Conservation (phyloP, 2,329 filamentous ascomycete genomes). For the Alternaria triticina region DNA sequence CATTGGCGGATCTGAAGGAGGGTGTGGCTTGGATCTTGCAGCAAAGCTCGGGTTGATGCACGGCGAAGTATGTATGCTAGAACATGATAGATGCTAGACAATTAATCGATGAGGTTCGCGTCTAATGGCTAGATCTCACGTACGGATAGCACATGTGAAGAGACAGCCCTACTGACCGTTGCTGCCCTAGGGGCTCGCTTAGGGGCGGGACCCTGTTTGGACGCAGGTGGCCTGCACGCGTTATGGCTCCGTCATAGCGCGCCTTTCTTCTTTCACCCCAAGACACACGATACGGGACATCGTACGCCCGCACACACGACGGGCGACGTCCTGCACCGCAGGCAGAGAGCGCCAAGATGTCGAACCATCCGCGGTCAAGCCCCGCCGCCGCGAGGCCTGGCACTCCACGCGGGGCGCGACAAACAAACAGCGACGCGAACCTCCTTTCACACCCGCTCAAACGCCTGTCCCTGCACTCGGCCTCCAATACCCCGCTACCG, state of each 20-base stretch:
- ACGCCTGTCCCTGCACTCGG: slow-evolving; percentile 47
- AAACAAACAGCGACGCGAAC: slow-evolving; percentile 47
- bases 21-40: slow-evolving; percentile 48
- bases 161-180: slow-evolving; percentile 17
- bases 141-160: not conserved
- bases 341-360: slow-evolving; percentile 34
- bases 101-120: not conserved
- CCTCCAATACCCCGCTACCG: slow-evolving; percentile 38
- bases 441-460: slow-evolving; percentile 43
- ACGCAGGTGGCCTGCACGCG: slow-evolving; percentile 8
- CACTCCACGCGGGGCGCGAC: slow-evolving; percentile 22
- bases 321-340: slow-evolving; percentile 34
- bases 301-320: slow-evolving; percentile 6
- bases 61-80: not conserved
- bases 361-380: slow-evolving; percentile 23
- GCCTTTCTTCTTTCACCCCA: slow-evolving; percentile 18
- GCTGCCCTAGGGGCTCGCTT: slow-evolving; percentile 18
- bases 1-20: slow-evolving; percentile 35
- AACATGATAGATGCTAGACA: not conserved
- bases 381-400: slow-evolving; percentile 12
- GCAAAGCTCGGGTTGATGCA: slow-evolving; percentile 6
- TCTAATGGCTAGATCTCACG: not conserved
- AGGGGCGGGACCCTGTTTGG: slow-evolving; percentile 15
- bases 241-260: slow-evolving; percentile 21
- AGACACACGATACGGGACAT: not conserved